Evolutionary conservation across 1,284 basidiomycete genomes (phyloP), one percentile per base, ranked within the genome.

Genomic region (Cronartium quercuum): DNA sequence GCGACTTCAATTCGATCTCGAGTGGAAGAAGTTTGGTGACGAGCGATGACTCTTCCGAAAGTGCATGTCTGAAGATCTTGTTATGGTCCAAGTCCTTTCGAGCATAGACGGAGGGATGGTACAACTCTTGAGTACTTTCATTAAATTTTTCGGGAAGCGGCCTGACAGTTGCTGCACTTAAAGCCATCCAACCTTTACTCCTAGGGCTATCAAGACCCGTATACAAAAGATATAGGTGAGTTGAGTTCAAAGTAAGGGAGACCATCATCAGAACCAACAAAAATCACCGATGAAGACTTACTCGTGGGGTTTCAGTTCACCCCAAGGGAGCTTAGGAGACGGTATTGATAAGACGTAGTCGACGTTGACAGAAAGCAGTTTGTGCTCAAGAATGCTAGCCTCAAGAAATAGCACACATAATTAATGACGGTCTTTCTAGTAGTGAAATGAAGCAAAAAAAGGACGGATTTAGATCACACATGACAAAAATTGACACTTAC

Each of bases 381-480:
- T 57, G 34, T 71, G 58, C 24, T 65, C 42, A 24, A 71, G 63
- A 35, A 71, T 64, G 47, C 65, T 71, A 34, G 69, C 69, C 69
- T 64, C 6, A 65, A 65, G 18, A 9, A 9, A 44, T 9, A 44
- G 9, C 42, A 44, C 9, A 44, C 18, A 9, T 9, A 44, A 44
- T 44, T 18, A 44, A 44, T n/a, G n/a, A n/a, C n/a, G n/a, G n/a
- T n/a, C n/a, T n/a, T n/a, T n/a, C n/a, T n/a, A n/a, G n/a, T n/a
- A n/a, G n/a, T n/a, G n/a, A 18, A 42, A 34, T 42, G n/a, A 1
- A 21, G 9, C 41, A 40, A 6, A 60, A 3, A 61, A 68, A 35
- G 24, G 37, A 2, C 55, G 29, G 58, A 35, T 40, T 9, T n/a
- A 63, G 6, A 47, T 34, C 9, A 4, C 21, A 9, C 24, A 41